Evolutionary conservation across 495 filamentous ascomycete species (phyloP).

Genomic region (Xylaria grammica): DNA sequence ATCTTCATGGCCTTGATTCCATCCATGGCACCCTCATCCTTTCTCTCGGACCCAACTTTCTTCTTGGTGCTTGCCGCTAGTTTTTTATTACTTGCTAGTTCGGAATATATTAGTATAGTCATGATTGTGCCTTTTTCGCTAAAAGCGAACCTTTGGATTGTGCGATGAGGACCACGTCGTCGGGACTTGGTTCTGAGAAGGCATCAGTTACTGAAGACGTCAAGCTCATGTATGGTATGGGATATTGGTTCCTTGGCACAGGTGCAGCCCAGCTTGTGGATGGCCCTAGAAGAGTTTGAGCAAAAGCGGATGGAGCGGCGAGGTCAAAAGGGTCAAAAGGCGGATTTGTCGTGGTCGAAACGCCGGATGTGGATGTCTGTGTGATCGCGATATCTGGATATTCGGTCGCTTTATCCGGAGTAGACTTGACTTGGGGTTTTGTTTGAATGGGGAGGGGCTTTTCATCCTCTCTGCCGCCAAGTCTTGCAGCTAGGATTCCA

Average conservation of each 20-base stretch:
- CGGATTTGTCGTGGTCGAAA: conserved; percentile 1
- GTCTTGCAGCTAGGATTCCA: background rate
- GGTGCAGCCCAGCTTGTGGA: conserved; percentile 33
- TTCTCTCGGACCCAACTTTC: conserved; percentile 37
- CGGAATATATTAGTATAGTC: conserved; percentile 47
- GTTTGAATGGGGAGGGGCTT: conserved; percentile 12
- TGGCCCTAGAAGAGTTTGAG: conserved; percentile 66
- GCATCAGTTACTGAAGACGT: conserved; percentile 53
- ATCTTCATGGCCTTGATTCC: conserved; percentile 66
- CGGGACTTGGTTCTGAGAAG: conserved; percentile 91
- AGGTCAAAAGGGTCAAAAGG: conserved; percentile 41
- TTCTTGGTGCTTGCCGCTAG: conserved; percentile 40
- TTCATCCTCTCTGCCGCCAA: background rate
- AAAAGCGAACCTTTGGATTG: conserved; percentile 85
- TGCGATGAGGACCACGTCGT: conserved; percentile 86
- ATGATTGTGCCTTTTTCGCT: conserved; percentile 41
- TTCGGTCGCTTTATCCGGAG: background rate
- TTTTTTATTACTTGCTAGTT: conserved; percentile 53
- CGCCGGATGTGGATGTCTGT: background rate
- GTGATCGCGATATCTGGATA: conserved; percentile 1
- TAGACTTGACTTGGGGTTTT: background rate
- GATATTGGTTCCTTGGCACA: conserved; percentile 50
- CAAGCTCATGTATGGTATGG: conserved; percentile 56
- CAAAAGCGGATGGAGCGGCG: conserved; percentile 68
- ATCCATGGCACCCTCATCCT: conserved; percentile 43